phyloP scores from a whole-genome alignment of 352 stramenopile species.

The Globisporangium echinulatum region DNA sequence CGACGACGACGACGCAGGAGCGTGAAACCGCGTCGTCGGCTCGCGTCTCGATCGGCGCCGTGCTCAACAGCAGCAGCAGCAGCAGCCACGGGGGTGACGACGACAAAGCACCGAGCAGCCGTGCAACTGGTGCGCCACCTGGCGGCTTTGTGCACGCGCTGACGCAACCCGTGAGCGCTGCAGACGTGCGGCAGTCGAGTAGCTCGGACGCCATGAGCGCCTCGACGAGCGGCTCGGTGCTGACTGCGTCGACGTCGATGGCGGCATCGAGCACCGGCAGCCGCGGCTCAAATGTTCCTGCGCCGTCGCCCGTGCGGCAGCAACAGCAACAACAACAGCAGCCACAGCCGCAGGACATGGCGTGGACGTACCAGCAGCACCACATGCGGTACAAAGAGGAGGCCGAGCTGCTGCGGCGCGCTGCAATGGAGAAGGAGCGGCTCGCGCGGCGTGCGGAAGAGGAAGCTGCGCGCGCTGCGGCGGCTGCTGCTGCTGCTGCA shows the following conservation, averaged over 20 bases:
- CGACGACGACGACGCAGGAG: slow-evolving; percentile 11
- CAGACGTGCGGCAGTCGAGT: not conserved
- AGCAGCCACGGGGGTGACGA: not conserved
- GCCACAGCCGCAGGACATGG: slow-evolving; percentile 37
- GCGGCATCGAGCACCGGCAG: slow-evolving; percentile 5
- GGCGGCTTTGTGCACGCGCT: slow-evolving; percentile 1
- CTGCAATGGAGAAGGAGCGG: slow-evolving; percentile 53
- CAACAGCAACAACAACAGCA: not conserved
- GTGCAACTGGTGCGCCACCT: too few species aligned
- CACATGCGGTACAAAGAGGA: slow-evolving; percentile 71
- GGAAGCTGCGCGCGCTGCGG: slow-evolving; percentile 66
- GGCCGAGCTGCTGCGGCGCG: slow-evolving; percentile 57
- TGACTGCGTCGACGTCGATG: not conserved
- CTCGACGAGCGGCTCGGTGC: slow-evolving; percentile 2
- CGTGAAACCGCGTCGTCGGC: slow-evolving; percentile 9
- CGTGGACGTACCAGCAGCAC: slow-evolving; percentile 69
- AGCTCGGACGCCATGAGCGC: slow-evolving; percentile 1
- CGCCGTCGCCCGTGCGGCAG: slow-evolving; percentile 9
- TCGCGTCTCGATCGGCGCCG: slow-evolving; percentile 16
- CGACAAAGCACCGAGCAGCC: not conserved
- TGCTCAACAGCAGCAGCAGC: slow-evolving; percentile 9
- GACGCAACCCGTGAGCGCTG: slow-evolving; percentile 5
- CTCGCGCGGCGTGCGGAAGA: slow-evolving; percentile 70
- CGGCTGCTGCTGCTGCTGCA: slow-evolving; percentile 57
- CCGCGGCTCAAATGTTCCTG: slow-evolving; percentile 4